Conservation (phyloP, 2,329 filamentous ascomycete species). For the Paecilomyces dactylethromorphus region DNA sequence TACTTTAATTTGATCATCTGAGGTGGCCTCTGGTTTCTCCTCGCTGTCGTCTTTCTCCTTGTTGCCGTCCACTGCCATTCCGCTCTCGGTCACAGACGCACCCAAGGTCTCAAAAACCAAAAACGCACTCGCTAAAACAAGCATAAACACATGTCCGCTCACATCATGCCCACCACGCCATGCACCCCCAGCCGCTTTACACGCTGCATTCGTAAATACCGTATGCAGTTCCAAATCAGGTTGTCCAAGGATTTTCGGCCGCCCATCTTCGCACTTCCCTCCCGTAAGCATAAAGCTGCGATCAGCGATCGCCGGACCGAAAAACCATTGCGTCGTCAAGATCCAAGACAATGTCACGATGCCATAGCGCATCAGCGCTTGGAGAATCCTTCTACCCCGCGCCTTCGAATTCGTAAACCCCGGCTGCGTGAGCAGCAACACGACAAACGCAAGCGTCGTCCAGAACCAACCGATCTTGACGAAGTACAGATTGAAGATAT, state of each 20-base stretch:
- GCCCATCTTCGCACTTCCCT: conserved; percentile 64
- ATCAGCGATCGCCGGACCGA: conserved; percentile 85
- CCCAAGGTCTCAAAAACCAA: conserved; percentile 74
- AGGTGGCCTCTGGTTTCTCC: conserved; percentile 2
- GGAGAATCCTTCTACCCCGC: conserved; percentile 42
- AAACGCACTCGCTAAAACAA: conserved; percentile 77
- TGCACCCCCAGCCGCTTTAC: conserved; percentile 70
- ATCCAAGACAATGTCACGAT: conserved; percentile 75
- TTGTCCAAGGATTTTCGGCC: not conserved
- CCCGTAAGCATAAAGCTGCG: conserved; percentile 83
- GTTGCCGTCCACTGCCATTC: conserved; percentile 36
- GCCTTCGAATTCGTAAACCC: conserved; percentile 40
- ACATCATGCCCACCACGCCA: conserved; percentile 97
- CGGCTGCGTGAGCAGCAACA: conserved; percentile 65
- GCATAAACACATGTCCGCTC: conserved; percentile 87
- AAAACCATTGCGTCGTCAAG: conserved; percentile 91
- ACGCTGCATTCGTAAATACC: conserved; percentile 68
- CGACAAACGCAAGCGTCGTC: conserved; percentile 68
- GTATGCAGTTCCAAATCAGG: conserved; percentile 35
- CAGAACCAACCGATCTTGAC: conserved; percentile 95
- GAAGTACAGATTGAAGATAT: conserved; percentile 86
- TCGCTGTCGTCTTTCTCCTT: conserved; percentile 27
- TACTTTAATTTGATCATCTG: conserved; percentile 42
- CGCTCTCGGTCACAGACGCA: conserved; percentile 55
- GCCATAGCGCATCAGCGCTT: conserved; percentile 62